Evolutionary conservation across 495 filamentous ascomycete species (phyloP), one percentile per base, ranked within the genome.

Genomic region (Aspergillus homomorphus): DNA sequence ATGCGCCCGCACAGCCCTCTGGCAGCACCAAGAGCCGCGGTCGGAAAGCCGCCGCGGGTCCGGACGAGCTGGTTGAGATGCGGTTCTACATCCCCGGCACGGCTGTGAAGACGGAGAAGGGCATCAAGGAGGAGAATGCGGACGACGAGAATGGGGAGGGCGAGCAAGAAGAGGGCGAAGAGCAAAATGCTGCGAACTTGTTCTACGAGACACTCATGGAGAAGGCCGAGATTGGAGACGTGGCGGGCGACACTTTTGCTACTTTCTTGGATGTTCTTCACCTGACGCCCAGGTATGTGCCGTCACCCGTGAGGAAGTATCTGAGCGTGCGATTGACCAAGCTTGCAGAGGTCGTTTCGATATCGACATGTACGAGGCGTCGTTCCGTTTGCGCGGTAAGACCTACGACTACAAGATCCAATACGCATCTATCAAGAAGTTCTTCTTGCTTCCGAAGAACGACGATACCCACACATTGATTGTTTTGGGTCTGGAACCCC

Each of bases 331-430:
- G 62, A 48, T 57, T 72, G 54, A 73, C 75, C 82, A 54, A 65
- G 42, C 18, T 19, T 58, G 6, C 56, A 96, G 94, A 88, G 95
- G 95, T 70, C 94, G 95, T 51, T 99, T 98, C 81, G 95, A 97
- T 73, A 96, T 98, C 80, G 95, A 98, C 71, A 96, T 99, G 90
- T 99, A 98, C 82, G 95, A 98, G 70, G 85, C 86, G 1, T 98
- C 95, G 5, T 98, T 99, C 84, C 88, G 95, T 56, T 84, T 99
- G 57, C 93, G 95, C 51, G 95, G 95, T 51, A 98, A 98, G 75
- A 99, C 95, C 28, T 99, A 99, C 81, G 95, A 98, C 79, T 99
- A 99, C 84, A 99, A 99, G 81, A 96, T 99, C 60, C 91, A 96
- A 75, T 99, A 96, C 70, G 89, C 96, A 33, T 82, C 85, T 33